These are phyloP conservation scores for Schizothecium vesticola DNA, from an alignment of 495 filamentous ascomycete species.

Conservation along the genomic window DNA sequence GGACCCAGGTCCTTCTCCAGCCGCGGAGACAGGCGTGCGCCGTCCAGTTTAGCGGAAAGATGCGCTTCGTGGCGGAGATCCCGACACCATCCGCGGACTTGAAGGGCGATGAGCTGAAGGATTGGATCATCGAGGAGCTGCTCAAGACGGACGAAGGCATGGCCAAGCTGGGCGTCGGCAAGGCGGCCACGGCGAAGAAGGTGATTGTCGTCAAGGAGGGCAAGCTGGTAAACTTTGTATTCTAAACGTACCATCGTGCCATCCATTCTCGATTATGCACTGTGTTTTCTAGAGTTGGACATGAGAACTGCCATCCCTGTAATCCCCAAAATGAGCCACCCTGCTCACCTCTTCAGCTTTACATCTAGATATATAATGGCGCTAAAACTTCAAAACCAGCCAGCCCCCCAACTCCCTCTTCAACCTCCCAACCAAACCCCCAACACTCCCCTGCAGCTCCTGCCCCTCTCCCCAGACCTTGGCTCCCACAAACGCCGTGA, in stretches of 20 bases:
- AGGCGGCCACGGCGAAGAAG: slow-evolving; percentile 40
- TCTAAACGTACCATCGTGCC: slow-evolving; percentile 23
- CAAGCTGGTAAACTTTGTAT: slow-evolving; percentile 54
- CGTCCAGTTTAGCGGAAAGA: slow-evolving; percentile 72
- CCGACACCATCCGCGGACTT: slow-evolving; percentile 30
- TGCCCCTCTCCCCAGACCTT: slow-evolving; percentile 66
- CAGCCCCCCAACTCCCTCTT: slow-evolving; percentile 29
- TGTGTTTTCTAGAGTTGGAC: too few species aligned
- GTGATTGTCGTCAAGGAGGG: slow-evolving; percentile 49
- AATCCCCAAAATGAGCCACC: too few species aligned
- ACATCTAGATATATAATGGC: neutral
- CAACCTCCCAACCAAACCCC: slow-evolving; percentile 36
- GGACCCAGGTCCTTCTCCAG: slow-evolving; percentile 37
- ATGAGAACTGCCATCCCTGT: too few species aligned
- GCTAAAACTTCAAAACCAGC: slow-evolving; percentile 49
- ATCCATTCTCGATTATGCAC: neutral
- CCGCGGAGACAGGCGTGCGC: slow-evolving; percentile 44
- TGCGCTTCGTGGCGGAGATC: slow-evolving; percentile 60
- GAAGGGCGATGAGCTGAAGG: slow-evolving; percentile 32
- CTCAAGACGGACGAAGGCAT: slow-evolving; percentile 36
- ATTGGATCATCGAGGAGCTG: slow-evolving; percentile 54
- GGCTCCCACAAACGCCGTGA: slow-evolving; percentile 68
- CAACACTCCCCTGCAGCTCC: slow-evolving; percentile 62
- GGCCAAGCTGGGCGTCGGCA: slow-evolving; percentile 39
- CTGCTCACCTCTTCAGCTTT: too few species aligned